Percentiles rank a stretch among this genome's conserved stretches.
These are phyloP conservation scores for Boletellus emodensis DNA, from an alignment of 768 basidiomycete species.

Conservation along the genomic window DNA sequence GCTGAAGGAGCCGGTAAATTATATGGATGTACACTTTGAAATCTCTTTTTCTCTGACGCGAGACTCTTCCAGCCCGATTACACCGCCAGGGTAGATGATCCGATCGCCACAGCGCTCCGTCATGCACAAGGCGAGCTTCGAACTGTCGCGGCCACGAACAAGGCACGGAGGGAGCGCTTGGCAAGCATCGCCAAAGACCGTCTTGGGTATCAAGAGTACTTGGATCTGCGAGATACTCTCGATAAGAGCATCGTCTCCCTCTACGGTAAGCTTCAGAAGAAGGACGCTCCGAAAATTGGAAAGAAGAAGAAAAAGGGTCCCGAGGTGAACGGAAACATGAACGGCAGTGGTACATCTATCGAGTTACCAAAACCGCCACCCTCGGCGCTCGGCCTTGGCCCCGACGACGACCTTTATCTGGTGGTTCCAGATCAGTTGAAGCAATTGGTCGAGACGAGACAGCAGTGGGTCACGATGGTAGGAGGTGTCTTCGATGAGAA, in stretches of 20 bases:
- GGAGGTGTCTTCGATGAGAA: conserved; percentile 74
- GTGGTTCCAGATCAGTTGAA: conserved; percentile 64
- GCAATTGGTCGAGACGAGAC: conserved; percentile 70
- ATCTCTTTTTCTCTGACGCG: conserved; percentile 19
- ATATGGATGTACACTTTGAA: conserved; percentile 6
- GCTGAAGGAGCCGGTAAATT: conserved; percentile 63
- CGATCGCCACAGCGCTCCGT: conserved; percentile 85
- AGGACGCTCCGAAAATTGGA: conserved; percentile 62
- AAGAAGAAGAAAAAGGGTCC: conserved; percentile 72
- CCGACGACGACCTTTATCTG: conserved; percentile 62
- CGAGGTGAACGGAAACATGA: conserved; percentile 31
- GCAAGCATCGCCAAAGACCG: conserved; percentile 76
- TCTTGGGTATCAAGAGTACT: conserved; percentile 88
- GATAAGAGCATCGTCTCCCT: conserved; percentile 77
- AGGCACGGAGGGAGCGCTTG: conserved; percentile 72
- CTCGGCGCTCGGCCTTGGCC: conserved; percentile 64
- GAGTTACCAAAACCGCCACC: conserved; percentile 57
- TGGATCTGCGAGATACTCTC: conserved; percentile 77
- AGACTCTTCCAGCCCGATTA: conserved; percentile 57
- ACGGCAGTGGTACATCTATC: conserved; percentile 28
- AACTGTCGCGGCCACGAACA: conserved; percentile 75
- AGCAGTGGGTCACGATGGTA: conserved; percentile 74
- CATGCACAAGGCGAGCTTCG: conserved; percentile 83
- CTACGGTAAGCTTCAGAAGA: conserved; percentile 80
- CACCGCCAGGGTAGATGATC: conserved; percentile 82